These are phyloP conservation scores for Lachnum nothofagi DNA, from an alignment of 2,329 filamentous ascomycete species.

Conservation along the genomic window DNA sequence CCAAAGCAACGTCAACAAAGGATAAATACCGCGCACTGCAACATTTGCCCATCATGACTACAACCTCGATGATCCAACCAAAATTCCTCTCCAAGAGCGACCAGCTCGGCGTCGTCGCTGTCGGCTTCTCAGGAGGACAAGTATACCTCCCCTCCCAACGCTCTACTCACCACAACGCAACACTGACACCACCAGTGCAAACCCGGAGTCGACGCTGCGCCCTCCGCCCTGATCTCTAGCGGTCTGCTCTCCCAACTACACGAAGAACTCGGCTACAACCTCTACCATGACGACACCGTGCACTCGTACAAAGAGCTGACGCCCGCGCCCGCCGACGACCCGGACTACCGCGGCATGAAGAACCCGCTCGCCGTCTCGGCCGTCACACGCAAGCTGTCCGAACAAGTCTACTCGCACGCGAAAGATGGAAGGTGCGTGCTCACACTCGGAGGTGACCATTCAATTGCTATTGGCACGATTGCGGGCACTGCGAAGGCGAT, in stretches of 20 bases:
- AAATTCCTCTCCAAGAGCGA: slow-evolving; percentile 76
- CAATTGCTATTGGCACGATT: slow-evolving; percentile 90
- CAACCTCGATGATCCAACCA: slow-evolving; percentile 31
- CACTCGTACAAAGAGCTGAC: slow-evolving; percentile 75
- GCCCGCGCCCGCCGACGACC: slow-evolving; percentile 63
- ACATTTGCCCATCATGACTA: slow-evolving; percentile 28
- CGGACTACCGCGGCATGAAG: slow-evolving; percentile 88
- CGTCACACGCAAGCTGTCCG: slow-evolving; percentile 72
- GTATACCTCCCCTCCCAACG: slow-evolving; percentile 45
- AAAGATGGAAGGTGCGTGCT: slow-evolving; percentile 78
- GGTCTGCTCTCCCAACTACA: slow-evolving; percentile 80
- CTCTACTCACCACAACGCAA: slow-evolving; percentile 4
- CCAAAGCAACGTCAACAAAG: too few species aligned
- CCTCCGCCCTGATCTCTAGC: slow-evolving; percentile 79
- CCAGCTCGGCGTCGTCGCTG: slow-evolving; percentile 85
- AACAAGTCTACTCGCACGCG: slow-evolving; percentile 84
- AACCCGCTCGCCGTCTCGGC: slow-evolving; percentile 80
- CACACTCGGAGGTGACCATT: slow-evolving; percentile 93
- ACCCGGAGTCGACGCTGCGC: slow-evolving; percentile 83
- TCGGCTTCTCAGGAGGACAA: slow-evolving; percentile 95
- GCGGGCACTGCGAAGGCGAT: slow-evolving; percentile 81
- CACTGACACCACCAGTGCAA: slow-evolving; percentile 59
- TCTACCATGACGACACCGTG: slow-evolving; percentile 77
- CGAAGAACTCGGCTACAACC: slow-evolving; percentile 80
- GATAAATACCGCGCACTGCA: too few species aligned